Base-by-base conservation (phyloP, 768 basidiomycete species). In the Tricholoma sp. region DNA sequence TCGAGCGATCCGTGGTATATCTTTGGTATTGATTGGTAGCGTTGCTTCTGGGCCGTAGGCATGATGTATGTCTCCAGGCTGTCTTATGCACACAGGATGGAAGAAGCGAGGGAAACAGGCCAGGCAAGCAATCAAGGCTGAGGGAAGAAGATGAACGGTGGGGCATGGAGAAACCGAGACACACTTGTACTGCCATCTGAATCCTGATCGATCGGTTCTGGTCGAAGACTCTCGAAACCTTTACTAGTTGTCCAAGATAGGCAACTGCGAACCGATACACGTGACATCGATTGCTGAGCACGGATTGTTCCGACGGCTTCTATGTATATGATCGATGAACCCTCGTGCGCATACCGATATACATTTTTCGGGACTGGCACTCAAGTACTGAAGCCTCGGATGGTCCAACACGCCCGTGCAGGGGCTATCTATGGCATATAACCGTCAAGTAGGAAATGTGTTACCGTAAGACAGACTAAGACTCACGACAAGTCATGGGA, bases 1-100 rank as follows among this genome's bases (percentile, higher is more conserved):
- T 78, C 67, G 50, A 91, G 83, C 34, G 69, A 66, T 34, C 72
- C 56, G 69, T 89, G 86, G 59, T 80, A 75, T 46, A 86, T 59
- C 57, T 70, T 69, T 32, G 72, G 72, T 37, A 62, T 63, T 11
- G 64, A 57, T 16, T 62, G 58, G 50, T 62, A 56, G 55, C 60
- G 57, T 47, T 60, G 59, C 56, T 61, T 61, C 35, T 65, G 68
- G 56, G 60, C 60, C 52, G 64, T 53, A 50, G 72, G 71, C 74
- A 72, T 73, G 59, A 57, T 51, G 56, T 56, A 29, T 7, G 32
- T 22, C 29, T 24, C 10, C n/a, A 52, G 57, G 14, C 56, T 39
- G 39, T 21, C 22, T 18, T n/a, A 27, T 5, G 5, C 24, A 27
- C 24, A 27, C 54, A 55, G 50, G 47, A 46, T 51, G 34, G 51